A percentile compares a stretch with the other conserved stretches of the same genome.
phyloP scores from a whole-genome alignment of 345 rosid genomes.

The Odontarrhena argentea region DNA sequence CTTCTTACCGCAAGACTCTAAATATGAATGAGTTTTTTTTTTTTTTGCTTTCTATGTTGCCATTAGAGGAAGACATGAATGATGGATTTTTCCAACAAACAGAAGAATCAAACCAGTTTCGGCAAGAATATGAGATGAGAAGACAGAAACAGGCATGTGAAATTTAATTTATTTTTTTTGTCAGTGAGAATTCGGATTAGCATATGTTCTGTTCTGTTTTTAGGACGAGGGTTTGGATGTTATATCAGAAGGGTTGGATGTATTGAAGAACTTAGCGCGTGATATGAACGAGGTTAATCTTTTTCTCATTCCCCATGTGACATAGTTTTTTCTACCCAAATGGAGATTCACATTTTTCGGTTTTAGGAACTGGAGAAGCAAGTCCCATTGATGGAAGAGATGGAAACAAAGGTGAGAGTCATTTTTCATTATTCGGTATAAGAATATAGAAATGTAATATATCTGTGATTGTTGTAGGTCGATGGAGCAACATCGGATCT shows the following conservation, averaged over 20 bases:
- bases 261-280: slow-evolving; percentile 44
- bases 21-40: slow-evolving; percentile 11
- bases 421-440: slow-evolving; percentile 11
- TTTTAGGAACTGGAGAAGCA: slow-evolving; percentile 79
- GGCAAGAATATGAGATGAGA: slow-evolving; percentile 78
- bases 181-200: slow-evolving; percentile 51
- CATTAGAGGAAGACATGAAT: slow-evolving; percentile 55
- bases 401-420: slow-evolving; percentile 68
- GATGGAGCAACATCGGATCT: slow-evolving; percentile 70
- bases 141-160: slow-evolving; percentile 77
- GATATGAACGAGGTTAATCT: slow-evolving; percentile 77
- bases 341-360: slow-evolving; percentile 9
- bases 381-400: slow-evolving; percentile 81
- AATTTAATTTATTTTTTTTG: slow-evolving; percentile 21
- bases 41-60: too few relatives aligned
- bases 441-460: slow-evolving; percentile 12
- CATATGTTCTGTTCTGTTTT: slow-evolving; percentile 45
- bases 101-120: slow-evolving; percentile 71
- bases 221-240: slow-evolving; percentile 47
- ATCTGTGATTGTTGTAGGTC: slow-evolving; percentile 51
- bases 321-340: slow-evolving; percentile 3
- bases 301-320: slow-evolving; percentile 5
- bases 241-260: slow-evolving; percentile 42
- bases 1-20: slow-evolving; percentile 12
- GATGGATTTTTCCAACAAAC: slow-evolving; percentile 56